A percentile compares a stretch with the other conserved stretches of the same genome.
Evolutionary conservation across 345 rosid species (phyloP).

Genomic region (Lagerstroemia speciosa): DNA sequence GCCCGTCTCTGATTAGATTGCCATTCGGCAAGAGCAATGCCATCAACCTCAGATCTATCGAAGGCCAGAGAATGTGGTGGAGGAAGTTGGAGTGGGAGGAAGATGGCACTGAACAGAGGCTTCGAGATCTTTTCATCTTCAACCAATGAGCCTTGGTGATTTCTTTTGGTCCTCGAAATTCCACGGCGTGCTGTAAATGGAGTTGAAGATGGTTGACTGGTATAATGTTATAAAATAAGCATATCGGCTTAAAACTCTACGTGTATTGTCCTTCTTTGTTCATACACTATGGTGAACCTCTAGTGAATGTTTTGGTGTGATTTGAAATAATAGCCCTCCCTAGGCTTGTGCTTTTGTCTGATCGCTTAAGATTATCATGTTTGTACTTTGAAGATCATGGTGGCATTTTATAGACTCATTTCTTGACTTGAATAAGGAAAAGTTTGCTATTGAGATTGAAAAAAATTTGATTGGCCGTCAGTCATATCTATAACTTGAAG

Average conservation of each 20-base stretch:
- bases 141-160: neutral
- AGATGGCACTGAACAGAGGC: neutral
- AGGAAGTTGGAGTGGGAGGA: slow-evolving; percentile 2
- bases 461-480: no score
- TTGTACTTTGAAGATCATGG: no score
- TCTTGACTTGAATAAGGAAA: neutral
- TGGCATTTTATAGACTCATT: neutral
- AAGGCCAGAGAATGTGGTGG: slow-evolving; percentile 14
- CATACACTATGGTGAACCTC: neutral
- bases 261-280: neutral
- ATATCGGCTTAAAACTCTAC: neutral
- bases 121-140: slow-evolving; percentile 10
- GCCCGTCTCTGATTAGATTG: slow-evolving; percentile 12
- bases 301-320: neutral
- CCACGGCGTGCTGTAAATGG: neutral
- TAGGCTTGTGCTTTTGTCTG: neutral
- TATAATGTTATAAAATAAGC: neutral
- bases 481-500: no score
- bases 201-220: no score
- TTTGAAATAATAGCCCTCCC: neutral
- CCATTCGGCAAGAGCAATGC: slow-evolving; percentile 18
- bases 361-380: neutral
- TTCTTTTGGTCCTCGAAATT: neutral
- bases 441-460: neutral
- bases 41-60: slow-evolving; percentile 9